Evolutionary conservation across 768 basidiomycete species (phyloP), one percentile per base, ranked within the genome.

Genomic region (Suillus brevipes): DNA sequence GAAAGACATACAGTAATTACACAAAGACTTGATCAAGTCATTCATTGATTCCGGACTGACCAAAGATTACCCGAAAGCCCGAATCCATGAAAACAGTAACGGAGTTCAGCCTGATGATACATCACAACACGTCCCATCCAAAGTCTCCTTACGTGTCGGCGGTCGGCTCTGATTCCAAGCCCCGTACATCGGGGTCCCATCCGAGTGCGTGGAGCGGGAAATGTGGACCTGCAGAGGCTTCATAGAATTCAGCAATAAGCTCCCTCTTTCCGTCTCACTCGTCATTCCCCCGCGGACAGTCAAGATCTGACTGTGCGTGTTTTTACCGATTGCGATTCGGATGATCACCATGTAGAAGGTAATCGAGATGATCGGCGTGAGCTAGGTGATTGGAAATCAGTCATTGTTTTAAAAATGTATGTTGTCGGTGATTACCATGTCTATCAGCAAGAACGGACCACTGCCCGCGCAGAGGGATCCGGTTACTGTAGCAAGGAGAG

Each of bases 401-500:
- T 18, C 8, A 18, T 28, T 23, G 23, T 28, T 16, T 8, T 28
- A 25, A 7, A 50, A 7, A 18, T 28, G 7, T 36, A 7, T 28
- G 50, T 7, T 9, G 50, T 52, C 6, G 2, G 8, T 18, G 8
- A 52, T 52, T 8, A 52, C 50, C 50, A 28, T 9, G 14, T 52
- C 50, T 28, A 52, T 25, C 25, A 52, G 31, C 40, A 80, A 69
- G 40, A 77, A 79, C 56, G 78, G 77, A 2, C 70, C 69, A 23
- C 76, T 77, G 25, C 72, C 73, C n/a, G 67, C 43, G 4, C 66
- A 64, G 6, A 70, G 64, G 62, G 76, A 80, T 37, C 74, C 74
- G 1, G 74, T 64, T 42, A 81, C 63, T 3, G 75, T 73, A 6
- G 75, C 65, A 36, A 76, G 61, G 61, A 80, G 74, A 1, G 77